Conservation (phyloP, 2,329 filamentous ascomycete species). For the Sporothrix pseudoabietina region DNA sequence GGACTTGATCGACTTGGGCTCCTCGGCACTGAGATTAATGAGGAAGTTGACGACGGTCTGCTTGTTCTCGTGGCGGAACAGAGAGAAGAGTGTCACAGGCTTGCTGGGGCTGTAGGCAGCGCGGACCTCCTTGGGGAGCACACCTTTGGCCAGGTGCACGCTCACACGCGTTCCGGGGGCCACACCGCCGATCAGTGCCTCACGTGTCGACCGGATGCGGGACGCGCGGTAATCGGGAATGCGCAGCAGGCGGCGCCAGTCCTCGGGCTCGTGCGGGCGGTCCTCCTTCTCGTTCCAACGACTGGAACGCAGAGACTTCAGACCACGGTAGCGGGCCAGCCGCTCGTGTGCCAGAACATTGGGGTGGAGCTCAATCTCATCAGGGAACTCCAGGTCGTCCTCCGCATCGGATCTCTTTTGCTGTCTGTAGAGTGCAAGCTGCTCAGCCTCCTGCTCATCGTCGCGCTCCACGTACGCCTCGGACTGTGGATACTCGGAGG, state of each 20-base stretch:
- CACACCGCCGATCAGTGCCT: constrained; percentile 87
- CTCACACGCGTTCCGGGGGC: constrained; percentile 80
- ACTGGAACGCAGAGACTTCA: constrained; percentile 88
- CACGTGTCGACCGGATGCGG: constrained; percentile 72
- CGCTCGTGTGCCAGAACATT: constrained; percentile 84
- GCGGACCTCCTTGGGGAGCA: constrained; percentile 45
- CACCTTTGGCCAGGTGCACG: constrained; percentile 60
- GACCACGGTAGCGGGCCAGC: constrained; percentile 79
- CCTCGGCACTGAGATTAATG: constrained; percentile 79
- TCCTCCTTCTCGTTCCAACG: constrained; percentile 90
- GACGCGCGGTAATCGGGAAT: constrained; percentile 88
- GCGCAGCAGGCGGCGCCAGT: constrained; percentile 83
- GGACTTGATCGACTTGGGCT: constrained; percentile 75
- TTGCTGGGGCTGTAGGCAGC: constrained; percentile 54
- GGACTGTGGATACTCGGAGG: constrained; percentile 89
- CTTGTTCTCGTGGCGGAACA: constrained; percentile 94
- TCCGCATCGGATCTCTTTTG: constrained; percentile 81
- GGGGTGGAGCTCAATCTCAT: constrained; percentile 93
- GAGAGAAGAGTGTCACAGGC: constrained; percentile 77
- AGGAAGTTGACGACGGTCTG: constrained; percentile 86
- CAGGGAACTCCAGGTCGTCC: constrained; percentile 93
- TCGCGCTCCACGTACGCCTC: constrained; percentile 88
- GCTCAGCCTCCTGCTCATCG: constrained; percentile 75
- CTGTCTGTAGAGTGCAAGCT: constrained; percentile 78
- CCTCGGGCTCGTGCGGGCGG: constrained; percentile 79